Conservation (phyloP, 73 alveolate species). For the Tetrahymena borealis region DNA sequence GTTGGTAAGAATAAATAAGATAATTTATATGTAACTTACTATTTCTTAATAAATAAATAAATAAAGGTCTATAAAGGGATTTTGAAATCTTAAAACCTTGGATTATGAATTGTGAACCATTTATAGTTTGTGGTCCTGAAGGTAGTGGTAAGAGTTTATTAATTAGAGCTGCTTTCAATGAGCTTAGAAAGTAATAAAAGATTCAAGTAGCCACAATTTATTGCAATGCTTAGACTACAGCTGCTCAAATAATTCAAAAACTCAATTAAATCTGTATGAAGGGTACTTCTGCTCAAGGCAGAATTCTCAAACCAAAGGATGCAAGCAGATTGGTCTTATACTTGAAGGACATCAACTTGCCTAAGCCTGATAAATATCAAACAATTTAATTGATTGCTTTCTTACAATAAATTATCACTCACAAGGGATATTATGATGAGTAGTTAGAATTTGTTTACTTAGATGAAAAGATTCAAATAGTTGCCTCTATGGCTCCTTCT, state of each 20-base stretch:
- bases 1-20: slow-evolving; percentile 72
- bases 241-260: slow-evolving; percentile 90
- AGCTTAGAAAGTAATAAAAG: slow-evolving; percentile 58
- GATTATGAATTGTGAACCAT: slow-evolving; percentile 92
- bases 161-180: slow-evolving; percentile 81
- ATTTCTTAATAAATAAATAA: not conserved
- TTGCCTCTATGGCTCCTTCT: slow-evolving; percentile 99
- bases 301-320: slow-evolving; percentile 95
- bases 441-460: slow-evolving; percentile 96
- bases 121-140: slow-evolving; percentile 99
- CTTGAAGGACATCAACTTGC: slow-evolving; percentile 98
- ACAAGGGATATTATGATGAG: slow-evolving; percentile 99
- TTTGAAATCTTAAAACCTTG: slow-evolving; percentile 75
- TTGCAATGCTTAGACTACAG: slow-evolving; percentile 58
- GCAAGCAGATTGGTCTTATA: slow-evolving; percentile 90
- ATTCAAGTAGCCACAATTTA: slow-evolving; percentile 79
- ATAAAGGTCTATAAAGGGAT: slow-evolving; percentile 19
- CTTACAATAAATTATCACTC: slow-evolving; percentile 96
- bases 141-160: slow-evolving; percentile 99
- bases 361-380: slow-evolving; percentile 99
- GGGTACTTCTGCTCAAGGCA: slow-evolving; percentile 82
- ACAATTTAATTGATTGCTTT: slow-evolving; percentile 97
- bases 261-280: slow-evolving; percentile 95
- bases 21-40: not conserved
- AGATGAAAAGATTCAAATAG: slow-evolving; percentile 92